Base-by-base conservation (phyloP, 176 grass and related monocot species). In the Pharus latifolius region DNA sequence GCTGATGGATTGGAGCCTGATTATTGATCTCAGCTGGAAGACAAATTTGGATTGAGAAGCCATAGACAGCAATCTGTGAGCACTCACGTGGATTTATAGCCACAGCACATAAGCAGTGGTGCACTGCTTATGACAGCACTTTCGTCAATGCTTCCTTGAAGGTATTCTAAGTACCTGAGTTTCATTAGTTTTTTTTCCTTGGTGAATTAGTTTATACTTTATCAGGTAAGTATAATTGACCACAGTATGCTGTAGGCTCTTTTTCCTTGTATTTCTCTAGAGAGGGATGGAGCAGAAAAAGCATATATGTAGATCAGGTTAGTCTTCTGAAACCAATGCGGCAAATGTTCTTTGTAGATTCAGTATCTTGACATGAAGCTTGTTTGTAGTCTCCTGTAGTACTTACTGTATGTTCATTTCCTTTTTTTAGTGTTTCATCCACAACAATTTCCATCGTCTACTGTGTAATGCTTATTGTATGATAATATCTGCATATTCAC, bases 321-420 rank as follows among this genome's bases (percentile, higher is more conserved):
- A 61, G 28, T 68, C 52, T 67, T 59, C 12, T 37, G 53, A 73
- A 73, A 61, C 4, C 51, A 51, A 18, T 27, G 20, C 1, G 51
- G 47, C 34, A 40, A 23, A 22, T 46, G 41, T 61, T 79, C 45
- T 34, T 74, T 45, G 59, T 84, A 72, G 43, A 65, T 54, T n/a
- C 16, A n/a, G 8, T 22, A 54, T 74, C 34, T 53, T 15, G 2
- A 28, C 23, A 7, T 31, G 49, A 42, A 48, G 20, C 42, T 66
- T 76, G n/a, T 33, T 10, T 77, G 55, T 46, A 45, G 19, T 62
- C 6, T 47, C 67, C 16, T 3, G 40, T 67, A 35, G 0, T 6
- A 23, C 29, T 4, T 40, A 12, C 34, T 25, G 6, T 37, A 67
- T 78, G 10, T 4, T 27, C 29, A 35, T 40, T 2, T 10, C 27